These are phyloP conservation scores for Trichoderma harzianum DNA, from an alignment of 2,329 filamentous ascomycete species.

Conservation along the genomic window DNA sequence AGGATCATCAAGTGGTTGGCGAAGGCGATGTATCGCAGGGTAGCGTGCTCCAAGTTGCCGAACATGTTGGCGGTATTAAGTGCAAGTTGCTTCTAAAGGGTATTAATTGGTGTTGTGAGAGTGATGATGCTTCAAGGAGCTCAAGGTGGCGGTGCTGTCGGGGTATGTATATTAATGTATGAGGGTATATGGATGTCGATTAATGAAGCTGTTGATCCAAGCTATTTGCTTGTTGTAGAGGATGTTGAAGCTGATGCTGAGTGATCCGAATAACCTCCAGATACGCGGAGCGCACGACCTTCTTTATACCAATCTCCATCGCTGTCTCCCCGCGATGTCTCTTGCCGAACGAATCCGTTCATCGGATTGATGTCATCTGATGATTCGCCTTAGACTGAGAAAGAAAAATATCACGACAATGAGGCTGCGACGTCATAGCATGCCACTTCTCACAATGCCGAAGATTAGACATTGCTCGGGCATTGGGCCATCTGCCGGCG, in stretches of 20 bases:
- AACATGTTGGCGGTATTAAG: conserved; percentile 11
- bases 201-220: neutral
- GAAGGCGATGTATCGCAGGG: conserved; percentile 19
- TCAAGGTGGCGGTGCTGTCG: neutral
- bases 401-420: neutral
- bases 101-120: neutral
- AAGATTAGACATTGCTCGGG: neutral
- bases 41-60: neutral
- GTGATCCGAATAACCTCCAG: neutral
- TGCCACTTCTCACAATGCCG: conserved; percentile 6
- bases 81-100: neutral
- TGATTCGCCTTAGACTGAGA: neutral
- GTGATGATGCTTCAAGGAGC: neutral
- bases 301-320: conserved; percentile 1
- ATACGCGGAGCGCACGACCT: neutral
- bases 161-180: neutral
- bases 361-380: conserved; percentile 15
- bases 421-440: conserved; percentile 14
- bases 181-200: neutral
- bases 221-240: neutral
- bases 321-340: neutral
- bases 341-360: neutral
- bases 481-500: conserved; percentile 16
- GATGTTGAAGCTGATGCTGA: conserved; percentile 9
- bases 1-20: conserved; percentile 25